Percentiles rank a stretch among this genome's conserved stretches.
These are phyloP conservation scores for Pelargonium nanum DNA, from an alignment of 345 rosid genomes.

Conservation along the genomic window DNA sequence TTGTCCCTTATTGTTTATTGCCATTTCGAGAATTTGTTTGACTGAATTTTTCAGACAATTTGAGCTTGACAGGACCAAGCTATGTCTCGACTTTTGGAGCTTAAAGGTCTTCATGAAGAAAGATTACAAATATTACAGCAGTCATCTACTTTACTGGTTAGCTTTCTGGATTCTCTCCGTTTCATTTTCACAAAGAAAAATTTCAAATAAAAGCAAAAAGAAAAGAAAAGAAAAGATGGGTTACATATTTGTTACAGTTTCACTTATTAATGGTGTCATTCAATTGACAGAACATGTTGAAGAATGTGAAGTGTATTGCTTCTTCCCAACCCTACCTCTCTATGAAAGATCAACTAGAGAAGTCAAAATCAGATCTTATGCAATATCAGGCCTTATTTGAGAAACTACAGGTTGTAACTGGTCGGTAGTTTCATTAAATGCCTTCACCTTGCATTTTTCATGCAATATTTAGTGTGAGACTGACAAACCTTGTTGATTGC, in stretches of 20 bases:
- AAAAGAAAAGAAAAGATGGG: conserved; percentile 2
- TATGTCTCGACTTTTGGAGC: conserved; percentile 51
- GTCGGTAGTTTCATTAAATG: conserved; percentile 39
- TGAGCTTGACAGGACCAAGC: conserved; percentile 56
- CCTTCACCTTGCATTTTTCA: conserved; percentile 16
- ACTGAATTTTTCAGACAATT: conserved; percentile 10
- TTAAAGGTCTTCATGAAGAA: conserved; percentile 65
- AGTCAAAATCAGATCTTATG: conserved; percentile 55
- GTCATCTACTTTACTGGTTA: conserved; percentile 59
- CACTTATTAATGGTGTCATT: conserved; percentile 15
- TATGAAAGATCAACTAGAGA: conserved; percentile 63
- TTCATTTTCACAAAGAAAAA: background rate
- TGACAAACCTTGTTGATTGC: conserved; percentile 16
- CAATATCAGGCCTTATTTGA: conserved; percentile 60
- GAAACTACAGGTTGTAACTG: conserved; percentile 94
- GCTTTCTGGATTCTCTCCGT: background rate
- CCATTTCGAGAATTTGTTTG: conserved; percentile 9
- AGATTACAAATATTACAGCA: conserved; percentile 55
- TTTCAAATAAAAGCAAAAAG: background rate
- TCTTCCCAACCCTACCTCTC: conserved; percentile 54
- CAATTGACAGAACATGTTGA: conserved; percentile 54
- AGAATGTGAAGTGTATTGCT: conserved; percentile 52
- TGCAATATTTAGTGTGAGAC: conserved; percentile 18
- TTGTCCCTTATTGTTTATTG: conserved; percentile 10
- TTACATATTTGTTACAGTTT: conserved; percentile 9